Evolutionary conservation across 176 grass and related monocot species (phyloP).

Genomic region (Elaeis guineensis): DNA sequence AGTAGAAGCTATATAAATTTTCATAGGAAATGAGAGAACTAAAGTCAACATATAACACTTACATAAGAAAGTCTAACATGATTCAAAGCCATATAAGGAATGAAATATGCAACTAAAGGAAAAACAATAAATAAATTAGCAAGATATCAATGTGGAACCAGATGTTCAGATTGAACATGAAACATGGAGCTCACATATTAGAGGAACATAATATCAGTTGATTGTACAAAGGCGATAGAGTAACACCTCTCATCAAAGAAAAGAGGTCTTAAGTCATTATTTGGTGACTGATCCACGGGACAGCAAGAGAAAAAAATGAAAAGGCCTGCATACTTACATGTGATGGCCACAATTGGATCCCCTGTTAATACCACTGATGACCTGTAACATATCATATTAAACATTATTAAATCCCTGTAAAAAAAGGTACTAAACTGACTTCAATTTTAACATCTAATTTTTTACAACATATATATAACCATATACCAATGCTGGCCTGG

Average conservation of each 20-base stretch:
- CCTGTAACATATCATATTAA: slow-evolving; percentile 30
- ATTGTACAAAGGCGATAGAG: no score
- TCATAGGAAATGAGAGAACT: not conserved
- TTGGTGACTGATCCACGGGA: no score
- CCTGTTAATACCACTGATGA: slow-evolving; percentile 63
- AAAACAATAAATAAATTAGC: not conserved
- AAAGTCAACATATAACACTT: no score
- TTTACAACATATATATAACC: not conserved
- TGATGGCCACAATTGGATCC: slow-evolving; percentile 58
- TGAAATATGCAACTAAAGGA: slow-evolving; percentile 9
- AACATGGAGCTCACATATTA: no score
- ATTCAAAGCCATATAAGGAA: slow-evolving; percentile 8
- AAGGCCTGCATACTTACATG: slow-evolving; percentile 33
- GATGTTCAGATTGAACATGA: no score
- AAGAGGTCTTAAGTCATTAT: no score
- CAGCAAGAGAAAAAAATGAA: not conserved
- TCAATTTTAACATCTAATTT: no score
- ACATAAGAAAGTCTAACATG: no score
- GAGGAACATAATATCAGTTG: no score
- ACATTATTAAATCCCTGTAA: not conserved
- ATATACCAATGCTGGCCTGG: slow-evolving; percentile 49
- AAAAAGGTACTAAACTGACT: no score
- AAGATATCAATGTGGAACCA: no score
- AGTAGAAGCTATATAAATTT: slow-evolving; percentile 43
- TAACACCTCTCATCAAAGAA: no score